phyloP scores from a whole-genome alignment of 1,139 yeast genomes.

The Arxiozyma bovina region DNA sequence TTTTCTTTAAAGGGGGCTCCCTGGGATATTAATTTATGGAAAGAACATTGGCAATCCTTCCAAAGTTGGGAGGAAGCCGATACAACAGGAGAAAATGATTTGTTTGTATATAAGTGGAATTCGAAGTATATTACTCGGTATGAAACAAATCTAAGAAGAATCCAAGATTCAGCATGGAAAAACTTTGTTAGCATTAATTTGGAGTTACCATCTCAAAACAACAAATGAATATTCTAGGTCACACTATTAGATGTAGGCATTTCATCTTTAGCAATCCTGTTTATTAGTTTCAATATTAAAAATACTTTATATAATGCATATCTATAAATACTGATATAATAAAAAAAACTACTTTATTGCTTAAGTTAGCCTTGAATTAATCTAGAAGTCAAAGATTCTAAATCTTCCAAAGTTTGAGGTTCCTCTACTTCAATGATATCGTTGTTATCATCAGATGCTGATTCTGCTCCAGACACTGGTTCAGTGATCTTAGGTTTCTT shows the following conservation, averaged over 20 bases:
- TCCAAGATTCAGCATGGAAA: constrained; percentile 25
- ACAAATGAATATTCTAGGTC: background rate
- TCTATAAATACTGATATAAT: background rate
- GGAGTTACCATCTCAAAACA: constrained; percentile 12
- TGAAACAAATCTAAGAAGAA: constrained; percentile 19
- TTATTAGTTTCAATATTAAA: background rate
- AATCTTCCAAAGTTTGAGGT: constrained; percentile 85
- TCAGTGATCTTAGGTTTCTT: constrained; percentile 45
- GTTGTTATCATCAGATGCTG: constrained; percentile 28
- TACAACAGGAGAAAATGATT: constrained; percentile 8
- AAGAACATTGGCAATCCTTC: constrained; percentile 21
- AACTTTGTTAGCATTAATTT: constrained; percentile 21
- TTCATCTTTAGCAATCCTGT: background rate
- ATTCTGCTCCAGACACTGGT: constrained; percentile 26
- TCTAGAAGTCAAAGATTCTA: constrained; percentile 80
- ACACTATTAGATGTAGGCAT: background rate
- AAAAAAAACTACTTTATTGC: background rate
- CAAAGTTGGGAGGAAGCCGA: constrained; percentile 4
- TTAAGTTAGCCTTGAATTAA: constrained; percentile 35
- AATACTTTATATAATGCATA: constrained; percentile 1
- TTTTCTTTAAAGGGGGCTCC: constrained; percentile 25
- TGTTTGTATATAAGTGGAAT: constrained; percentile 23
- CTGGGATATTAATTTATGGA: constrained; percentile 29
- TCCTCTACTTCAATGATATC: constrained; percentile 66
- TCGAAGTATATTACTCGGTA: constrained; percentile 17